phyloP scores from a whole-genome alignment of 2,329 filamentous ascomycete species.

The Bipolaris gigantea region DNA sequence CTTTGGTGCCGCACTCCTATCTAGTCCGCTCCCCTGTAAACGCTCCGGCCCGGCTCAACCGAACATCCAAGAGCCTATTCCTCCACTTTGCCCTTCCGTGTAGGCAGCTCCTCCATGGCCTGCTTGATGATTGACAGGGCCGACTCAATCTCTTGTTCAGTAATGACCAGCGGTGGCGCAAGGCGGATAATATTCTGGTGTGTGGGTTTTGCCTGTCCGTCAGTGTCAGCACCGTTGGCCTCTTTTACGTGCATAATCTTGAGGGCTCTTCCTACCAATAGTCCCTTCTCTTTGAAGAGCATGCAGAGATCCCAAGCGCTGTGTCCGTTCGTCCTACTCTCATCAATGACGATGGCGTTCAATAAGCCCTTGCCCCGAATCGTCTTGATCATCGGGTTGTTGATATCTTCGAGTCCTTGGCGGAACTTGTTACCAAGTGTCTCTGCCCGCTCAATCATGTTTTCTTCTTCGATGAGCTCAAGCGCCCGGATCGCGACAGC shows the following conservation, averaged over 20 bases:
- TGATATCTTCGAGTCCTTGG: slow-evolving; percentile 71
- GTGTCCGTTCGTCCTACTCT: slow-evolving; percentile 79
- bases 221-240: slow-evolving; percentile 29
- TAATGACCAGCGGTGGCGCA: slow-evolving; percentile 94
- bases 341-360: slow-evolving; percentile 95
- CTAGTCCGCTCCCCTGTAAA: slow-evolving; percentile 62
- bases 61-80: slow-evolving; percentile 54
- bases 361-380: slow-evolving; percentile 91
- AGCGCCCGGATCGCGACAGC: slow-evolving; percentile 94
- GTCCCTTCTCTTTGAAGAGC: slow-evolving; percentile 90
- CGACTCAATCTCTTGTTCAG: slow-evolving; percentile 78
- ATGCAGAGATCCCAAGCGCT: slow-evolving; percentile 96
- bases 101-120: slow-evolving; percentile 79
- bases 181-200: slow-evolving; percentile 98
- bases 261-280: slow-evolving; percentile 68
- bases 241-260: slow-evolving; percentile 44
- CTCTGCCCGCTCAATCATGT: slow-evolving; percentile 81
- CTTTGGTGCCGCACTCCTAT: slow-evolving; percentile 30
- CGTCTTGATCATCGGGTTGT: slow-evolving; percentile 76
- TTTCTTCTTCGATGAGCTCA: slow-evolving; percentile 90
- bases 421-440: slow-evolving; percentile 81
- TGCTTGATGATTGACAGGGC: slow-evolving; percentile 79
- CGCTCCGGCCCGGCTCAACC: slow-evolving; percentile 57
- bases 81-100: slow-evolving; percentile 56
- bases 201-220: slow-evolving; percentile 85